Conservation (phyloP, 805 yeast species). For the Starmerella roubikii region DNA sequence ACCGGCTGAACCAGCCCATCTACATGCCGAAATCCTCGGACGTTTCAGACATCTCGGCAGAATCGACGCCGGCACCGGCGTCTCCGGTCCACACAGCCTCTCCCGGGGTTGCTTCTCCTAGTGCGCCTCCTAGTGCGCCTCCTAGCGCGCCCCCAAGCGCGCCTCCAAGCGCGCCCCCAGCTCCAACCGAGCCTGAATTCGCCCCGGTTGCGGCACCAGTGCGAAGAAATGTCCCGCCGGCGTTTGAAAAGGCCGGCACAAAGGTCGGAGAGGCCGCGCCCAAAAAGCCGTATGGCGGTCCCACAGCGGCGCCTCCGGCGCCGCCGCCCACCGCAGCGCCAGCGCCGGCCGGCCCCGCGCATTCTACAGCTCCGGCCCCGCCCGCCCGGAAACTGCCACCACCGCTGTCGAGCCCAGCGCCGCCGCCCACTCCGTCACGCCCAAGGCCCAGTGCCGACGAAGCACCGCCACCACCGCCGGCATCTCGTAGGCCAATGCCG, state of each 20-base stretch:
- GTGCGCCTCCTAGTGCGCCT: background rate
- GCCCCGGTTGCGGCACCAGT: slow-evolving; percentile 5
- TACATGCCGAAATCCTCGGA: background rate
- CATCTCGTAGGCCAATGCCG: slow-evolving; percentile 22
- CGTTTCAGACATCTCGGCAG: slow-evolving; percentile 7
- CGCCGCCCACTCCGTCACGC: background rate
- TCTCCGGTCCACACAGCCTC: slow-evolving; percentile 13
- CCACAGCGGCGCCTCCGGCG: background rate
- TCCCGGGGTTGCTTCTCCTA: background rate
- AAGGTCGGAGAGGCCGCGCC: slow-evolving; percentile 10
- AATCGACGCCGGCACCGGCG: slow-evolving; percentile 16
- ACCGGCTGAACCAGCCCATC: slow-evolving; percentile 1
- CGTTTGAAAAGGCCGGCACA: slow-evolving; percentile 11
- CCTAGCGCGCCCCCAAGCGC: slow-evolving; percentile 8
- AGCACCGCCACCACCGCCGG: slow-evolving; percentile 23
- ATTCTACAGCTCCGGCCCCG: slow-evolving; percentile 4
- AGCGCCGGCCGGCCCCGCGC: background rate
- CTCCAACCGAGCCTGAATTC: slow-evolving; percentile 12
- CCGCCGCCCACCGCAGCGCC: background rate
- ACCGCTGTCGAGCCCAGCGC: background rate
- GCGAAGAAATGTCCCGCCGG: slow-evolving; percentile 17
- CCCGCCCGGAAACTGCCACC: slow-evolving; percentile 5
- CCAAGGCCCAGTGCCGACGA: slow-evolving; percentile 19
- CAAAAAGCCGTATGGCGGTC: slow-evolving; percentile 1
- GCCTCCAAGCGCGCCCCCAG: slow-evolving; percentile 6